Conservation (phyloP, 306 rosid genomes). For the Quercus wislizeni region DNA sequence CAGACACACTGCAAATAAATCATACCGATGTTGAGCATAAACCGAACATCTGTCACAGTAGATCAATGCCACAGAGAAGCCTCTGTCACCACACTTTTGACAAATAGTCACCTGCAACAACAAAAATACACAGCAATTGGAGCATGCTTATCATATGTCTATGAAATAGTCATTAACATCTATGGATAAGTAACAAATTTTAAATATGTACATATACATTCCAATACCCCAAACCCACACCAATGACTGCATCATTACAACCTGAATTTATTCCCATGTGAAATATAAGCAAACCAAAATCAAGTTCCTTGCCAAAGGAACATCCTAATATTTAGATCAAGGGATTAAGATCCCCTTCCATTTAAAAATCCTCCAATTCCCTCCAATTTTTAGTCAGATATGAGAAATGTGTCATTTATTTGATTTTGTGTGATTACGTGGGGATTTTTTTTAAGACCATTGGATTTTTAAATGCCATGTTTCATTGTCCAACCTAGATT, state of each 20-base stretch:
- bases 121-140: neutral
- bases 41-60: slow-evolving; percentile 22
- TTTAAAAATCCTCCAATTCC: too few relatives aligned
- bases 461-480: too few relatives aligned
- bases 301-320: neutral
- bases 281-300: neutral
- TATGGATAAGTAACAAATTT: neutral
- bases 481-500: too few relatives aligned
- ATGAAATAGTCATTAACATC: neutral
- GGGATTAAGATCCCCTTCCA: too few relatives aligned
- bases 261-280: neutral
- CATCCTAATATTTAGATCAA: too few relatives aligned
- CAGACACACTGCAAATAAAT: neutral
- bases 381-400: too few relatives aligned
- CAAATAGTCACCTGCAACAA: slow-evolving; percentile 29
- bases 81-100: slow-evolving; percentile 32
- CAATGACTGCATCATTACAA: neutral
- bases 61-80: slow-evolving; percentile 24
- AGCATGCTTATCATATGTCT: neutral
- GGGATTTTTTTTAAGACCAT: too few relatives aligned
- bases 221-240: neutral
- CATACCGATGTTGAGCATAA: slow-evolving; percentile 34
- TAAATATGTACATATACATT: neutral
- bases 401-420: too few relatives aligned
- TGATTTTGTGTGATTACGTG: too few relatives aligned